A percentile compares a stretch with the other conserved stretches of the same genome.
phyloP scores from a whole-genome alignment of 1,284 basidiomycete species.

The Boletus hoseneyae region DNA sequence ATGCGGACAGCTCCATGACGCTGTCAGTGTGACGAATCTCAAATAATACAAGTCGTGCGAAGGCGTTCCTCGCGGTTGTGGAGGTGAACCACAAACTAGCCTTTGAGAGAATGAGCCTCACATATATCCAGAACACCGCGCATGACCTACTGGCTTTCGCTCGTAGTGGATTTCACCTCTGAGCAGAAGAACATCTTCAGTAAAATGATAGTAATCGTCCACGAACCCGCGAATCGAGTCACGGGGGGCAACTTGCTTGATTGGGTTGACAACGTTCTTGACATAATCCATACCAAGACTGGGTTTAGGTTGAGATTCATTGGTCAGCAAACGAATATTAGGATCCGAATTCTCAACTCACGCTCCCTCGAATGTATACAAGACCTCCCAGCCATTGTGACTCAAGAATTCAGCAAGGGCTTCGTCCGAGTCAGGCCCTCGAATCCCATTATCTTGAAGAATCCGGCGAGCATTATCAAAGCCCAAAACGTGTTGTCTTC shows the following conservation, averaged over 20 bases:
- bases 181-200: conserved; percentile 40
- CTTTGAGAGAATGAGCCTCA: conserved; percentile 33
- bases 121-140: conserved; percentile 1
- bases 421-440: conserved; percentile 26
- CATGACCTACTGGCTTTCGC: conserved; percentile 41
- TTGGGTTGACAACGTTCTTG: conserved; percentile 42
- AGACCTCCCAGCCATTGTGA: conserved; percentile 37
- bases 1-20: conserved; percentile 34
- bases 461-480: conserved; percentile 23
- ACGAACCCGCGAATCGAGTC: conserved; percentile 37
- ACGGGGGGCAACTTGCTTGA: conserved; percentile 36
- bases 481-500: conserved; percentile 15
- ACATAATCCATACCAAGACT: conserved; percentile 45
- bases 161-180: conserved; percentile 44
- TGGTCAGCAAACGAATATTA: conserved; percentile 8
- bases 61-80: conserved; percentile 29
- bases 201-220: conserved; percentile 38
- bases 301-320: not conserved
- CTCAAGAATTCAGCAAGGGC: conserved; percentile 33
- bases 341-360: conserved; percentile 23
- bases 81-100: conserved; percentile 41
- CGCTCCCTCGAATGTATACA: conserved; percentile 40
- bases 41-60: conserved; percentile 36
- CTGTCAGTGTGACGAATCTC: conserved; percentile 32
- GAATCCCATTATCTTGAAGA: conserved; percentile 15